These are phyloP conservation scores for Penicillium roqueforti DNA, from an alignment of 495 filamentous ascomycete species.

Conservation along the genomic window DNA sequence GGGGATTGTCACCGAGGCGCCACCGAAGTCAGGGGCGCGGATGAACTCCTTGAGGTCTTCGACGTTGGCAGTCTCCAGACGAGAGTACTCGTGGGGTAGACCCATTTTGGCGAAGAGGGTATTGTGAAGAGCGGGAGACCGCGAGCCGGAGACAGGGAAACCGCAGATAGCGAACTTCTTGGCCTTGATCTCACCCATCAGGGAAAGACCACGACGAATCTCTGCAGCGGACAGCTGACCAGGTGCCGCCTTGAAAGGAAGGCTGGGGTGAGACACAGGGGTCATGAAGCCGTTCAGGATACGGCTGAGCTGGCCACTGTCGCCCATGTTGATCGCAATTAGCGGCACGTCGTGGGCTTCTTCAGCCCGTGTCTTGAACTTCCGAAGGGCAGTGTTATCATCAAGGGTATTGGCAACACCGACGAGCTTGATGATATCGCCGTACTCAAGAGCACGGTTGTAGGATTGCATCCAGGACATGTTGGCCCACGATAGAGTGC, in stretches of 20 bases:
- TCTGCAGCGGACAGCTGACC: constrained; percentile 91
- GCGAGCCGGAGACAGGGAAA: constrained; percentile 71
- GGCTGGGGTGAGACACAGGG: constrained; percentile 83
- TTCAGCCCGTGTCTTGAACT: constrained; percentile 75
- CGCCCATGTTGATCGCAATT: constrained; percentile 96
- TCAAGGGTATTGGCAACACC: constrained; percentile 71
- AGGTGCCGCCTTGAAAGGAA: constrained; percentile 90
- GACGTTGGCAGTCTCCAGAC: constrained; percentile 68
- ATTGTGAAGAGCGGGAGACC: constrained; percentile 88
- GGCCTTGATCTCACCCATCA: constrained; percentile 75
- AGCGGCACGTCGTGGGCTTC: constrained; percentile 69
- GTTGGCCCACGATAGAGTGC: constrained; percentile 78
- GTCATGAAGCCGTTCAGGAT: constrained; percentile 92
- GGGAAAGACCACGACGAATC: constrained; percentile 69
- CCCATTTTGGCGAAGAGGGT: constrained; percentile 72
- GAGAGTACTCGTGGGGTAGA: constrained; percentile 81
- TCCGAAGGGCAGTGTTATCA: constrained; percentile 80
- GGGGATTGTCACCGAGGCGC: constrained; percentile 92
- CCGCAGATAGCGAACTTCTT: constrained; percentile 86
- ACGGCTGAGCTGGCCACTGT: constrained; percentile 79
- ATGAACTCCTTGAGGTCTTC: constrained; percentile 65
- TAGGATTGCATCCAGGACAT: constrained; percentile 84
- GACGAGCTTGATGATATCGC: constrained; percentile 92
- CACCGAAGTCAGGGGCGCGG: constrained; percentile 71
- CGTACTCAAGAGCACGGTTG: constrained; percentile 79